Evolutionary conservation across 2,329 filamentous ascomycete genomes (phyloP).

Genomic region (Ramichloridium luteum): DNA sequence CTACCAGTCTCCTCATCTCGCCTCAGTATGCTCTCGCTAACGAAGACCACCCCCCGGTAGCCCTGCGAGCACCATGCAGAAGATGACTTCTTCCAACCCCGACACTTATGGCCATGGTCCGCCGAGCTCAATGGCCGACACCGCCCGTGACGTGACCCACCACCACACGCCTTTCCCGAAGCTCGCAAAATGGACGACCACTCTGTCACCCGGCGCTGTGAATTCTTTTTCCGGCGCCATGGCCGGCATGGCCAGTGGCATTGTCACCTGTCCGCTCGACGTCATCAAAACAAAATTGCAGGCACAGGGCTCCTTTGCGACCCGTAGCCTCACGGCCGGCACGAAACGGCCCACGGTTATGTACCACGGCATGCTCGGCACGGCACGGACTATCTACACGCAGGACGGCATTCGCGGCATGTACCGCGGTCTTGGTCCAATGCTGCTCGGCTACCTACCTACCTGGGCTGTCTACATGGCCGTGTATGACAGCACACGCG

Average conservation of each 20-base stretch:
- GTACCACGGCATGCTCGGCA: constrained; percentile 80
- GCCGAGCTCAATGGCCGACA: constrained; percentile 5
- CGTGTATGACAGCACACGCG: constrained; percentile 83
- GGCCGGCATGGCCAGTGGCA: constrained; percentile 82
- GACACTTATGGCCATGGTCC: constrained; percentile 18
- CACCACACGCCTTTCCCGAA: constrained; percentile 19
- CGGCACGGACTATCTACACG: constrained; percentile 69
- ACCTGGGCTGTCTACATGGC: constrained; percentile 99
- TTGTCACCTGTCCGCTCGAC: constrained; percentile 93
- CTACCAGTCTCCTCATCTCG: too few species aligned
- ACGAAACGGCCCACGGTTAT: constrained; percentile 39
- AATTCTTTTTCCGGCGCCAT: constrained; percentile 78
- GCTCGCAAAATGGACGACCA: constrained; percentile 30
- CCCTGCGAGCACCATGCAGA: constrained; percentile 20
- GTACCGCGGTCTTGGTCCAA: constrained; percentile 86
- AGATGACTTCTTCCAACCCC: constrained; percentile 17
- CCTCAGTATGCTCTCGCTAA: background rate
- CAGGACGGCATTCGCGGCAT: constrained; percentile 83
- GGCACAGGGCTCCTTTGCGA: constrained; percentile 74
- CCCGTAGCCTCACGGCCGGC: constrained; percentile 17
- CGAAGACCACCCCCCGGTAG: background rate
- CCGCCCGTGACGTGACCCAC: constrained; percentile 8
- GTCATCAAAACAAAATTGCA: constrained; percentile 99
- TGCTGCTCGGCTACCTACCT: constrained; percentile 87
- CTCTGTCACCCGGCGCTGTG: constrained; percentile 46